Base-by-base conservation (phyloP, 257 asterid species). In the Solanum pimpinellifolium region DNA sequence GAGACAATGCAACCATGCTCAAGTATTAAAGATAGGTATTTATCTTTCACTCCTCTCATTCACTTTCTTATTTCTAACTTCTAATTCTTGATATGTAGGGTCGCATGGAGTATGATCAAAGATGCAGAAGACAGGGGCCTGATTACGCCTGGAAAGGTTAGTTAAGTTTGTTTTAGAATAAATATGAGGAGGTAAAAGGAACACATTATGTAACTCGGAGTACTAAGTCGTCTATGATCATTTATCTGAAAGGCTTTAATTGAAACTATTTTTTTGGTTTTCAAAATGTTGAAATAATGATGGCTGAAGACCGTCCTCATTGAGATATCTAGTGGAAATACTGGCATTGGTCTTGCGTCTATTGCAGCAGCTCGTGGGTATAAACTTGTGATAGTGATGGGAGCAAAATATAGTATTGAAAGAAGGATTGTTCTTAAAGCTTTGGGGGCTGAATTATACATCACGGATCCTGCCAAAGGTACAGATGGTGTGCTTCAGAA, bases 101-200 rank as follows among this genome's bases (percentile, higher is more conserved):
- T 92, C 15, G 94, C 88, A 7, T 84, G 39, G 77, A 89, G 91
- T 86, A 89, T 90, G 93, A 92, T 90, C 52, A 87, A 92, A 77
- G 93, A 92, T 80, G 94, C 94, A 83, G 94, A 92, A 88, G 94
- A 92, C 31, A 92, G 86, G 86, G 94, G 91, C 37, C 86, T 90
- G 49, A 92, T 92, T 78, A 82, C 81, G 7, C 94, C 93, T 80
- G 94, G 92, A 56, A 89, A 92, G 92, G 94, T 92, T 84, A 52
- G 87, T 83, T 37, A 44, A 69, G 42, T 86, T 76, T 56, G 59
- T 47, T 0, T 18, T 0, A 31, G 23, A 21, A 23, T 59, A 83
- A 8, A 21, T 37, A 35, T 5, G n/a, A 73, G 9, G 80, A 73
- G 29, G 47, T 3, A 42, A 42, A 42, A 42, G 47, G 47, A 42